Evolutionary conservation across 805 yeast genomes (phyloP).

Genomic region (Pichia gijzeniarum): DNA sequence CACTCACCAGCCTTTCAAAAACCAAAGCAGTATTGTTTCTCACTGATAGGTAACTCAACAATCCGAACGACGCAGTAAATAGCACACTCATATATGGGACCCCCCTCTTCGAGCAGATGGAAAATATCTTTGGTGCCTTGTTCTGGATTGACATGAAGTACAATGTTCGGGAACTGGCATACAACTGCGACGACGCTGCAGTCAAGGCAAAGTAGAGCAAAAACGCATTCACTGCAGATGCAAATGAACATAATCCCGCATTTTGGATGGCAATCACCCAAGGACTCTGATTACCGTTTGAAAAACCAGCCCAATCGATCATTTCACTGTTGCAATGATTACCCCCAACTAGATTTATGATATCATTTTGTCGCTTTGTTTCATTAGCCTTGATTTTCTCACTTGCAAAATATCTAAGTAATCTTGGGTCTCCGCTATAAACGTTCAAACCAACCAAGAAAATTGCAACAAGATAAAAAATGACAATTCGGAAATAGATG

Average conservation of each 20-base stretch:
- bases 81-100: conserved; percentile 70
- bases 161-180: conserved; percentile 54
- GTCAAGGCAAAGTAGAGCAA: conserved; percentile 49
- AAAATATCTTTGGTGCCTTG: conserved; percentile 56
- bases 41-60: conserved; percentile 55
- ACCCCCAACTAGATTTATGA: conserved; percentile 25
- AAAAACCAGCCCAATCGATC: conserved; percentile 31
- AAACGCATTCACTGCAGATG: conserved; percentile 45
- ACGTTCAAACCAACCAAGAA: conserved; percentile 66
- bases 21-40: conserved; percentile 51
- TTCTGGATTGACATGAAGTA: conserved; percentile 49
- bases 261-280: conserved; percentile 51
- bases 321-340: conserved; percentile 21
- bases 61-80: conserved; percentile 54
- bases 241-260: conserved; percentile 45
- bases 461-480: conserved; percentile 60
- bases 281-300: conserved; percentile 49
- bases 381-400: conserved; percentile 20
- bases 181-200: conserved; percentile 52
- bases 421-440: conserved; percentile 72
- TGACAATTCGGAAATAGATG: conserved; percentile 63
- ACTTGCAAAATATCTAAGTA: conserved; percentile 47
- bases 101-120: conserved; percentile 55
- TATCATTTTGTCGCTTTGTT: conserved; percentile 12
- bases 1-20: conserved; percentile 59